These are phyloP conservation scores for Kuraishia piskuri DNA, from an alignment of 805 yeast species.

Conservation along the genomic window DNA sequence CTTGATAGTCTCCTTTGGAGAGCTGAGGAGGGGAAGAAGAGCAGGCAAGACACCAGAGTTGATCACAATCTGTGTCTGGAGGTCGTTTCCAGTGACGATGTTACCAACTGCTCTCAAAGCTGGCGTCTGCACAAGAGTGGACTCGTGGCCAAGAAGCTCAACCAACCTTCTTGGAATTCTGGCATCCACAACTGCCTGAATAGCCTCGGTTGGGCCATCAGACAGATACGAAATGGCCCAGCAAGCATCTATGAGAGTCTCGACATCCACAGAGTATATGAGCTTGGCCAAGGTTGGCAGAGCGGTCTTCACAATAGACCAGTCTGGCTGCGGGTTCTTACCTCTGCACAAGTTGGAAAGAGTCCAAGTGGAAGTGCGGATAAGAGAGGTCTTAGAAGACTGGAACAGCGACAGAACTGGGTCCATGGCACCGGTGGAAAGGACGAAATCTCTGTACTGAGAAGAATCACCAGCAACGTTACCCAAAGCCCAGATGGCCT, in stretches of 20 bases:
- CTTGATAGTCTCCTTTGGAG: conserved; percentile 85
- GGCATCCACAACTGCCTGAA: conserved; percentile 94
- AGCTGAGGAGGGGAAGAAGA: conserved; percentile 66
- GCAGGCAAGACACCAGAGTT: conserved; percentile 90
- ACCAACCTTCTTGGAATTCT: conserved; percentile 92
- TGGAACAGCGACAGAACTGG: conserved; percentile 77
- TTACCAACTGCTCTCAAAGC: conserved; percentile 97
- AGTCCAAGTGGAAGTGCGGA: conserved; percentile 98
- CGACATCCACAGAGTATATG: conserved; percentile 84
- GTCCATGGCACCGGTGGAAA: conserved; percentile 78
- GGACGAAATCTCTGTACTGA: conserved; percentile 79
- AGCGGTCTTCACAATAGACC: conserved; percentile 80
- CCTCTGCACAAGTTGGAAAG: conserved; percentile 95
- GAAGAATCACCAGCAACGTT: conserved; percentile 98
- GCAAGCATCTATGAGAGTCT: conserved; percentile 93
- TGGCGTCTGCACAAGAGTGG: conserved; percentile 89
- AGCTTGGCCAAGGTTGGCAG: conserved; percentile 88
- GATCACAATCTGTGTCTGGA: conserved; percentile 91
- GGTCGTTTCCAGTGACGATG: conserved; percentile 94
- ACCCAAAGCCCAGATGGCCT: conserved; percentile 98
- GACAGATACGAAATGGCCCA: conserved; percentile 96
- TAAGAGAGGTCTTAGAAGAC: conserved; percentile 77
- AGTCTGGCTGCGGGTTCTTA: conserved; percentile 91
- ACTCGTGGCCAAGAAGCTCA: conserved; percentile 77
- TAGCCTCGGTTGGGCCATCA: conserved; percentile 88